Evolutionary conservation across 2,329 filamentous ascomycete species (phyloP), one percentile per base, ranked within the genome.

Genomic region (Claviceps arundinis): DNA sequence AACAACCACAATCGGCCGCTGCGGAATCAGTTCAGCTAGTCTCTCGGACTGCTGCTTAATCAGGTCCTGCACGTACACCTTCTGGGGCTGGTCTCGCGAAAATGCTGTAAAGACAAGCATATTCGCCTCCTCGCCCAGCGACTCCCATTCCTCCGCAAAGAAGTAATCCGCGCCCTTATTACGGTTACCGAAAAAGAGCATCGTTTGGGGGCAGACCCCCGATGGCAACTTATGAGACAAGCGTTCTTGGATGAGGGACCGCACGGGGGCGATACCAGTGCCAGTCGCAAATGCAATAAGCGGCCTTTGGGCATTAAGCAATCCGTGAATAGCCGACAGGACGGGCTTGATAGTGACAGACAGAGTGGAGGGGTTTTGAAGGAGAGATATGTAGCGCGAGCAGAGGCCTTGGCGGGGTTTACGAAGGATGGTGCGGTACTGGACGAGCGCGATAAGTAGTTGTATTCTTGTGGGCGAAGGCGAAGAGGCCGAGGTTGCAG

Each of bases 371-470:
- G 76, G 77, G 0, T 73, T 68, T 4, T 68, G 65, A 0, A 97
- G 74, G 4, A 75, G 73, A 19, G 84, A 77, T 17, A 97, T 75
- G 63, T 96, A 97, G 24, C 87, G 80, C 5, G 93, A 95, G 66
- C 90, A 96, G 47, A 98, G 83, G 1, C 93, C 93, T 61, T 91
- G 79, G 17, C 93, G 80, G 3, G 87, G 84, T 56, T 86, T 85
- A 61, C 87, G 87, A 54, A 95, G 85, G 30, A 95, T 81, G 1
- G 90, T 95, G 56, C 83, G 81, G 67, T 95, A 97, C 64, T 91
- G 89, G 54, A 98, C 90, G 52, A 97, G 84, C 0, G 93, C 90
- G 43, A 90, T 79, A 3, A 95, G 71, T 3, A 96, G 73, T 51
- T 95, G 84, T 22, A 94, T 44, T 48, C 53, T 50, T 71, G 49